These are phyloP conservation scores for Novakomyces olei DNA, from an alignment of 805 yeast species.

Conservation along the genomic window DNA sequence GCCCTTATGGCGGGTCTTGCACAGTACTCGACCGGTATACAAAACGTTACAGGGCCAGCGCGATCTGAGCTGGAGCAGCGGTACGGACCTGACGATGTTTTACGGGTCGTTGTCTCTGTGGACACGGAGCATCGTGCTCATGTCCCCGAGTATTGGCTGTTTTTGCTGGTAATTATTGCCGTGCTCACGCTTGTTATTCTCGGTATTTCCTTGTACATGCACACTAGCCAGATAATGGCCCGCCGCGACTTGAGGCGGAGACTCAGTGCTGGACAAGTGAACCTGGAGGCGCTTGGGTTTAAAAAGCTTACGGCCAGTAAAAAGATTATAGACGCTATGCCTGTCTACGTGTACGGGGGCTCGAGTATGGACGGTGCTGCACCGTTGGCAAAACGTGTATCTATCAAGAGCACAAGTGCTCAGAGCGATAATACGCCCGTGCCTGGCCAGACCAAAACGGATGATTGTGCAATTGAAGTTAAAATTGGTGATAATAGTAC, in stretches of 20 bases:
- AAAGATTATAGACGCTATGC: slow-evolving; percentile 7
- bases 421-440: background rate
- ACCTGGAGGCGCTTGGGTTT: slow-evolving; percentile 8
- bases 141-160: slow-evolving; percentile 9
- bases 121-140: no score
- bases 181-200: slow-evolving; percentile 3
- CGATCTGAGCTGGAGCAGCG: no score
- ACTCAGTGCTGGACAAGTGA: slow-evolving; percentile 8
- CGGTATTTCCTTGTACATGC: slow-evolving; percentile 2
- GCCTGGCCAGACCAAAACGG: background rate
- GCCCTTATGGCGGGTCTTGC: no score
- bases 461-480: background rate
- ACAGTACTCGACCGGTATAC: no score
- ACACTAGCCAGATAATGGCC: slow-evolving; percentile 6
- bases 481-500: background rate
- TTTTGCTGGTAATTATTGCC: slow-evolving; percentile 8
- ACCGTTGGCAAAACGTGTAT: no score
- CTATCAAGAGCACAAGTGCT: no score
- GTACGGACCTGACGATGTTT: no score
- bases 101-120: no score
- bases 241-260: slow-evolving; percentile 8
- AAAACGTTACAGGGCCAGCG: no score
- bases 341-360: slow-evolving; percentile 6
- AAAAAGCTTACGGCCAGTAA: slow-evolving; percentile 9
- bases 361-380: no score